Percentiles rank a stretch among this genome's conserved stretches.
Evolutionary conservation across 345 rosid genomes (phyloP).

Genomic region (Cardiospermum halicacabum): DNA sequence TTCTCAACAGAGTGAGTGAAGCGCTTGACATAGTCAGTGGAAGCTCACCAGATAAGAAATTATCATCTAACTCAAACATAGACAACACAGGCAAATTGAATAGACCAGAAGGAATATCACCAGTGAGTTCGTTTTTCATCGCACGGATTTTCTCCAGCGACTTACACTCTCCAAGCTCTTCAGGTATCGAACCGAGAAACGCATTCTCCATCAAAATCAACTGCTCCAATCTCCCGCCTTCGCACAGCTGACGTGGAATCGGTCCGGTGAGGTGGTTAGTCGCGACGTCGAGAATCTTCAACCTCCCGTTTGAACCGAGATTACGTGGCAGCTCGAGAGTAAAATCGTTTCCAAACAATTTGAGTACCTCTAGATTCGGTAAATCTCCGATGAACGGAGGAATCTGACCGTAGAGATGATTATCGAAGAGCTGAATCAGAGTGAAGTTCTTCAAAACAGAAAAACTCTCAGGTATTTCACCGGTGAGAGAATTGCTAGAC

Average conservation of each 20-base stretch:
- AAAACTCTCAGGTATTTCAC: slow-evolving; percentile 71
- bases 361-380: slow-evolving; percentile 58
- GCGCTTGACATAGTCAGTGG: slow-evolving; percentile 57
- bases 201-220: slow-evolving; percentile 64
- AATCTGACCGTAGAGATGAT: slow-evolving; percentile 57
- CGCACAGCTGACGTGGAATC: slow-evolving; percentile 66
- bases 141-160: slow-evolving; percentile 52
- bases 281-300: slow-evolving; percentile 55
- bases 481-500: slow-evolving; percentile 55
- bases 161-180: slow-evolving; percentile 60
- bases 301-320: slow-evolving; percentile 67
- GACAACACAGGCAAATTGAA: slow-evolving; percentile 44
- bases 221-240: slow-evolving; percentile 44
- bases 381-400: slow-evolving; percentile 66
- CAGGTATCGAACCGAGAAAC: slow-evolving; percentile 71
- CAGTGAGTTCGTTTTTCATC: slow-evolving; percentile 47
- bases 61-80: slow-evolving; percentile 52
- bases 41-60: slow-evolving; percentile 67
- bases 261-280: slow-evolving; percentile 65
- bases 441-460: slow-evolving; percentile 38
- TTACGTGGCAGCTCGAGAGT: slow-evolving; percentile 53
- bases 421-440: slow-evolving; percentile 58
- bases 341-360: slow-evolving; percentile 80
- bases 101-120: slow-evolving; percentile 66
- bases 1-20: slow-evolving; percentile 30